phyloP scores from a whole-genome alignment of 305 asterid species.

The Plantago rigida region DNA sequence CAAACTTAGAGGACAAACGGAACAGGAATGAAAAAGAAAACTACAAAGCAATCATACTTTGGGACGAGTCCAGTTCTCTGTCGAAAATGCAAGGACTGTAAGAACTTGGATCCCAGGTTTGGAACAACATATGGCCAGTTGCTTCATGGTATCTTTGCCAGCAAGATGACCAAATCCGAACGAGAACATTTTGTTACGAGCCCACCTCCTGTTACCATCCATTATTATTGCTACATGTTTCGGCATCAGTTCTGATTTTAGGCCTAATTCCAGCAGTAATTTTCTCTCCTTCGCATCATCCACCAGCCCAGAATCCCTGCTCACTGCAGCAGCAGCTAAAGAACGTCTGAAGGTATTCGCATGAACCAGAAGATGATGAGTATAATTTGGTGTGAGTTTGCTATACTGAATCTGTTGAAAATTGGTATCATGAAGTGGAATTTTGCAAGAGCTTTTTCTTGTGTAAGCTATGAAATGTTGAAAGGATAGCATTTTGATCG shows the following conservation, averaged over 20 bases:
- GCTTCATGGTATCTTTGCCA: constrained; percentile 17
- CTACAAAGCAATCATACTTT: not conserved
- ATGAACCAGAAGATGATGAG: too few species aligned
- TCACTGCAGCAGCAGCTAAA: not conserved
- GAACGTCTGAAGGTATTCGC: not conserved
- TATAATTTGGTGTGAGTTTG: too few species aligned
- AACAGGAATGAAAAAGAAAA: too few species aligned
- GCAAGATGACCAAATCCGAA: constrained; percentile 24
- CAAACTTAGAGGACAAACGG: too few species aligned
- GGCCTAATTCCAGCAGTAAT: not conserved
- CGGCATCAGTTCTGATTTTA: constrained; percentile 28
- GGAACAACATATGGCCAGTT: constrained; percentile 6
- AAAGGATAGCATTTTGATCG: not conserved
- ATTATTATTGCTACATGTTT: constrained; percentile 34
- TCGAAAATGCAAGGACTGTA: constrained; percentile 9
- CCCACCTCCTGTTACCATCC: constrained; percentile 41
- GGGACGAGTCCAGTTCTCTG: constrained; percentile 8
- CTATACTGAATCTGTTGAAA: too few species aligned
- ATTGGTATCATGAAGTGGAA: too few species aligned
- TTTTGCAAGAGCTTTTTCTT: not conserved
- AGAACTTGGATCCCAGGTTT: constrained; percentile 29
- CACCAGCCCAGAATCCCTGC: not conserved
- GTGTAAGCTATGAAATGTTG: not conserved
- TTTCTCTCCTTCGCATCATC: not conserved
- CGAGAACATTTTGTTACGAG: constrained; percentile 22